Evolutionary conservation across 2,329 filamentous ascomycete genomes (phyloP).

Genomic region (Arthrinium phaeospermum): DNA sequence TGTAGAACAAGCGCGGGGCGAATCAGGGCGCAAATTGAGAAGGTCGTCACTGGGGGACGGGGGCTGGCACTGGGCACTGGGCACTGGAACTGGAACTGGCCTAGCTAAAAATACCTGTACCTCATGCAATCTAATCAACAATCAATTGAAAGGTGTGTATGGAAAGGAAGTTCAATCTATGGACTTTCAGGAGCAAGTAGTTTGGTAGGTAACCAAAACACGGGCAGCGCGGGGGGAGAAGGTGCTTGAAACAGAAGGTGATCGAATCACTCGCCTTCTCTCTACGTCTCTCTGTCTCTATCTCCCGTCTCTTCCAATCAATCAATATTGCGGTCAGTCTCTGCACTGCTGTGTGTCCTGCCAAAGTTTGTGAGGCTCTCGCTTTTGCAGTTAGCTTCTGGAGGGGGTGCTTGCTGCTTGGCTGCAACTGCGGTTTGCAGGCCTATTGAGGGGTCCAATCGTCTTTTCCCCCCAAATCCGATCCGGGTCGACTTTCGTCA

Average conservation of each 20-base stretch:
- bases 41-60: neutral
- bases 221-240: neutral
- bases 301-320: neutral
- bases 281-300: too few species aligned
- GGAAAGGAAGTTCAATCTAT: neutral
- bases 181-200: neutral
- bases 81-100: neutral
- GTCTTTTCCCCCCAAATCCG: neutral
- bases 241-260: neutral
- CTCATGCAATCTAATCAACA: conserved; percentile 3
- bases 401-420: neutral
- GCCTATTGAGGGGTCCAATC: conserved; percentile 4
- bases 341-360: neutral
- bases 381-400: neutral
- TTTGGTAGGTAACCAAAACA: neutral
- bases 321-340: conserved; percentile 15
- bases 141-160: neutral
- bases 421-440: conserved; percentile 9
- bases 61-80: neutral
- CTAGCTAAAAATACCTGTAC: conserved; percentile 1
- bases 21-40: conserved; percentile 8
- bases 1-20: conserved; percentile 14
- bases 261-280: neutral
- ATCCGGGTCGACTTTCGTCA: conserved; percentile 8
- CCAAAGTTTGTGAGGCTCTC: conserved; percentile 13